phyloP scores from a whole-genome alignment of 768 basidiomycete genomes.

The Gelatoporia subvermispora region DNA sequence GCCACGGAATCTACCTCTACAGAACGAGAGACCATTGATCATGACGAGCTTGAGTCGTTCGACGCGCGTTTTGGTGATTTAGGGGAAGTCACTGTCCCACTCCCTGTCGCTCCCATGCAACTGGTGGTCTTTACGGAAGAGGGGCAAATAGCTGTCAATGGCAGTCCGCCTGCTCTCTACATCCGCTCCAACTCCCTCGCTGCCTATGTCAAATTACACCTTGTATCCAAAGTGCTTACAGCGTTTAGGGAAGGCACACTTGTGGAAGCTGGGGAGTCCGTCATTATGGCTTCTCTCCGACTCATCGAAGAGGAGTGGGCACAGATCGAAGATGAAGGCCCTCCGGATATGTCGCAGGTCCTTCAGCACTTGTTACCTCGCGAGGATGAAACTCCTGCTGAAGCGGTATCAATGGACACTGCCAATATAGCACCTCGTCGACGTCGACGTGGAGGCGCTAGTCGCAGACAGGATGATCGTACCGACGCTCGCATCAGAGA shows the following conservation, averaged over 20 bases:
- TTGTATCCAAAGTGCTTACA: conserved; percentile 62
- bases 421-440: not conserved
- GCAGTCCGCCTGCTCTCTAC: conserved; percentile 63
- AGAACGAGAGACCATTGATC: conserved; percentile 38
- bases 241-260: conserved; percentile 51
- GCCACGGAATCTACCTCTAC: not conserved
- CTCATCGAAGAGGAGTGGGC: conserved; percentile 71
- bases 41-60: conserved; percentile 29
- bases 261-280: conserved; percentile 62
- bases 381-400: not conserved
- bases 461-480: conserved; percentile 34
- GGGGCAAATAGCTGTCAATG: conserved; percentile 42
- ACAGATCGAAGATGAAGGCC: conserved; percentile 57
- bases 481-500: conserved; percentile 44
- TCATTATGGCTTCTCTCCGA: conserved; percentile 66
- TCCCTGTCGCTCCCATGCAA: conserved; percentile 58
- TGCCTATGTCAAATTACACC: conserved; percentile 78
- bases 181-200: conserved; percentile 64
- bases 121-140: conserved; percentile 61
- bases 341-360: conserved; percentile 70
- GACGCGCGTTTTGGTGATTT: conserved; percentile 46
- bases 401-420: conserved; percentile 1
- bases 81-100: conserved; percentile 51
- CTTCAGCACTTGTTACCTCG: conserved; percentile 53
- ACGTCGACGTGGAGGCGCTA: conserved; percentile 20